Evolutionary conservation across 345 rosid species (phyloP), one percentile per base, ranked within the genome.

Genomic region (Cardamine resedifolia): DNA sequence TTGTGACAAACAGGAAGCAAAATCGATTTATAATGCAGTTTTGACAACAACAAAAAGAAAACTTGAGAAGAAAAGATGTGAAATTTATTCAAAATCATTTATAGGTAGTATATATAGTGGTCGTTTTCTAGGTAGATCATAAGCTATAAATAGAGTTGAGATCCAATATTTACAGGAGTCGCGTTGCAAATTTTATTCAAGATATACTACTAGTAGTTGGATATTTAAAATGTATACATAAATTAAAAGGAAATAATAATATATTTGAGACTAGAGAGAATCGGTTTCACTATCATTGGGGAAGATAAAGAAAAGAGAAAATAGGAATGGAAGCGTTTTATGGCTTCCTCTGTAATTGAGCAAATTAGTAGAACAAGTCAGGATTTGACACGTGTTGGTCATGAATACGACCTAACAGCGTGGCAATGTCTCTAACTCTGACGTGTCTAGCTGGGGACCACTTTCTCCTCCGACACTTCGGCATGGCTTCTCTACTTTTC

Each of bases 401-500:
- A 27, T n/a, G 60, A 70, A 70, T 76, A 76, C 60, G 75, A 76
- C 75, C 44, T 20, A 34, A 36, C 79, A 70, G 52, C 75, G 66
- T 70, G 75, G 71, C 75, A 63, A 28, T 36, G 56, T 50, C 12
- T 50, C 30, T 20, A 14, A 62, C 68, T 63, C 75, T 70, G 79
- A 76, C 79, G 79, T 76, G 79, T 63, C 59, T 2, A 11, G 0
- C 0, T 69, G 44, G 71, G 79, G 79, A 76, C 79, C 79, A 76
- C 75, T 56, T 28, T 56, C 47, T 63, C 64, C 47, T 69, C 74
- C 79, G 79, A 76, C 79, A 76, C 71, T 55, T 63, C 71, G 79
- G 79, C 79, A 76, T 76, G 71, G 60, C 53, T 38, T 9, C 30
- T 61, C 23, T 14, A 7, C 28, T 39, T 61, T 51, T 31, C 0